Conservation (phyloP, 208 protist species). For the Zelonia costaricensis region DNA sequence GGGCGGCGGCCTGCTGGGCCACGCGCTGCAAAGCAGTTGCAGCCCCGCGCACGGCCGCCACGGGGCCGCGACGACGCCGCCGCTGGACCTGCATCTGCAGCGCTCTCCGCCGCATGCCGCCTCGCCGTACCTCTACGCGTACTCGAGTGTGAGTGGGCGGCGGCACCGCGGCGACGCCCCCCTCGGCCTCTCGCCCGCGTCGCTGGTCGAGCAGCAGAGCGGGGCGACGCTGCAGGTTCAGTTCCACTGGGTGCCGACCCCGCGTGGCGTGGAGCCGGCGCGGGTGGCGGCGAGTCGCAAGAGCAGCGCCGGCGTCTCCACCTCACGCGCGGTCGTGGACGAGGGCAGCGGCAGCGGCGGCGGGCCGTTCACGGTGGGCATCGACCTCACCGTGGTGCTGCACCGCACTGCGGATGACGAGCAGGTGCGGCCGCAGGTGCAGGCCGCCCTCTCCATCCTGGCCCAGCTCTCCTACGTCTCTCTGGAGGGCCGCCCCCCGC, state of each 20-base stretch:
- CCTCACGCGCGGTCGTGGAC: no score
- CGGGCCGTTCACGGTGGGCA: no score
- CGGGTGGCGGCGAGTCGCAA: constrained; percentile 1
- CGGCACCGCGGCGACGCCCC: neutral
- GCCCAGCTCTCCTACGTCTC: constrained; percentile 25
- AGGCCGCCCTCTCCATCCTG: constrained; percentile 13
- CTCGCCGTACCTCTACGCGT: neutral
- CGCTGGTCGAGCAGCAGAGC: constrained; percentile 12
- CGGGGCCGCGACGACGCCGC: neutral
- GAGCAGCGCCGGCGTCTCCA: neutral
- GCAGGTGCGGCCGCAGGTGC: constrained; percentile 17
- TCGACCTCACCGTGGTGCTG: no score
- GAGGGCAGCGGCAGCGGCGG: neutral
- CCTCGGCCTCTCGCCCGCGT: neutral
- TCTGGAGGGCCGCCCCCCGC: constrained; percentile 9
- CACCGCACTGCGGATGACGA: neutral
- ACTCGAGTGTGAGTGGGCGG: constrained; percentile 9
- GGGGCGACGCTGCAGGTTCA: constrained; percentile 32
- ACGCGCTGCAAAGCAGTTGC: constrained; percentile 30
- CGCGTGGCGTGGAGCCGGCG: constrained; percentile 9
- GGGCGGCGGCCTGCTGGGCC: constrained; percentile 17
- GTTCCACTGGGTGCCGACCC: constrained; percentile 29
- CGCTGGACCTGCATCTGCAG: neutral
- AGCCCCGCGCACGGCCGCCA: constrained; percentile 5
- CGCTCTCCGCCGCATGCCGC: neutral